Percentiles rank a stretch among this genome's conserved stretches.
phyloP scores from a whole-genome alignment of 2,329 filamentous ascomycete genomes.

The Ascosphaera aggregata region DNA sequence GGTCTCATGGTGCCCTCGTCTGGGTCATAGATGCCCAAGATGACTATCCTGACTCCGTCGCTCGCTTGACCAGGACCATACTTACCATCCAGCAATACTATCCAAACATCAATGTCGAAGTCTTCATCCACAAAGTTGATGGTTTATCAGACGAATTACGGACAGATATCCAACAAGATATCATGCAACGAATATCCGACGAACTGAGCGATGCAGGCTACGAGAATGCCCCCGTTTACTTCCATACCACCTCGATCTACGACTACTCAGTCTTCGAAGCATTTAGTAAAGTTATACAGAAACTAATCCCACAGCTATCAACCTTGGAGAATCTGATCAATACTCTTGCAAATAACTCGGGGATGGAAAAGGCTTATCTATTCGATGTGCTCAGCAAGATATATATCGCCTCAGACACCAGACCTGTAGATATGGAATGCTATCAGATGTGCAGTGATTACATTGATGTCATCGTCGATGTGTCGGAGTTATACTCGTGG shows the following conservation, averaged over 20 bases:
- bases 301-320: constrained; percentile 78
- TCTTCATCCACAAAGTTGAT: constrained; percentile 98
- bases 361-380: constrained; percentile 93
- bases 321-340: constrained; percentile 88
- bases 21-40: constrained; percentile 99
- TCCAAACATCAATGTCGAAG: constrained; percentile 87
- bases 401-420: constrained; percentile 89
- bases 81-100: constrained; percentile 72
- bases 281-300: constrained; percentile 95
- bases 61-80: constrained; percentile 69
- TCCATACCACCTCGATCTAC: constrained; percentile 94
- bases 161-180: constrained; percentile 86
- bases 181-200: constrained; percentile 88
- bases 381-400: constrained; percentile 98
- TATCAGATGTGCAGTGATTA: constrained; percentile 99
- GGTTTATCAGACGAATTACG: constrained; percentile 95
- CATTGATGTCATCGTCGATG: constrained; percentile 94
- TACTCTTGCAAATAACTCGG: constrained; percentile 76
- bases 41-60: constrained; percentile 83
- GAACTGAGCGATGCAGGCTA: constrained; percentile 84
- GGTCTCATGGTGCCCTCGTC: constrained; percentile 78
- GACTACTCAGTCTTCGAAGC: constrained; percentile 97
- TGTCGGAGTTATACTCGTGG: constrained; percentile 87
- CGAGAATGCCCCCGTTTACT: constrained; percentile 81
- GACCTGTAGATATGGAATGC: constrained; percentile 78